phyloP scores from a whole-genome alignment of 176 grass and related monocot genomes.

The Typha latifolia region DNA sequence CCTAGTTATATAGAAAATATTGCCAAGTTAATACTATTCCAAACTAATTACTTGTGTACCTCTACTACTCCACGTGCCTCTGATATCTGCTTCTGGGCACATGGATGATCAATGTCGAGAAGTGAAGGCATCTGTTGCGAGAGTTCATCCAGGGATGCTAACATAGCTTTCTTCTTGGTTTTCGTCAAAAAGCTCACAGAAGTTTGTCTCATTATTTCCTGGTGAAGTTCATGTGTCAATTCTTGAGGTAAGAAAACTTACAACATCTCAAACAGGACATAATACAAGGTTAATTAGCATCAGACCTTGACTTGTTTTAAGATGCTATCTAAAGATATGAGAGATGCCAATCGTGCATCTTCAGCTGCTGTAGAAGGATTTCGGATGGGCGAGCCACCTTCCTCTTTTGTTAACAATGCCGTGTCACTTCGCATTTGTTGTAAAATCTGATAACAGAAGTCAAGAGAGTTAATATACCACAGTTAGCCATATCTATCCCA shows the following conservation, averaged over 20 bases:
- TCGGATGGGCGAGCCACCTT: constrained; percentile 89
- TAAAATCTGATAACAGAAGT: constrained; percentile 61
- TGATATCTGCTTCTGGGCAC: constrained; percentile 80
- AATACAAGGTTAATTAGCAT: neutral
- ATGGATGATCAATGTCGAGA: constrained; percentile 94
- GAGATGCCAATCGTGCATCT: constrained; percentile 95
- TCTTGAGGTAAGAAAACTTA: neutral
- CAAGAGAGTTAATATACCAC: constrained; percentile 3
- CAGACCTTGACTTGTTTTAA: constrained; percentile 87
- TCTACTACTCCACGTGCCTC: constrained; percentile 60
- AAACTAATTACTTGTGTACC: constrained; percentile 35
- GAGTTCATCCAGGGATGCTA: constrained; percentile 69
- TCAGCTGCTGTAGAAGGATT: constrained; percentile 94
- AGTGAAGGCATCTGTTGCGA: constrained; percentile 75
- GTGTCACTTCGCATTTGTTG: constrained; percentile 91
- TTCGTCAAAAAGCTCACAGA: constrained; percentile 50
- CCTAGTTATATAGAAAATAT: neutral
- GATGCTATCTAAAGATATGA: constrained; percentile 94
- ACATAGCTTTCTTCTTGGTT: constrained; percentile 85
- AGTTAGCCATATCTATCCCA: neutral
- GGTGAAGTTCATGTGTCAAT: neutral
- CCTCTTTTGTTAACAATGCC: constrained; percentile 89
- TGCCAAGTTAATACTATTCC: neutral
- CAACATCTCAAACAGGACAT: neutral
- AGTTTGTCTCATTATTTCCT: constrained; percentile 91